Percentiles rank a stretch among this genome's conserved stretches.
These are phyloP conservation scores for Grigorovia transvaalensis DNA, from an alignment of 805 yeast genomes.

Conservation along the genomic window DNA sequence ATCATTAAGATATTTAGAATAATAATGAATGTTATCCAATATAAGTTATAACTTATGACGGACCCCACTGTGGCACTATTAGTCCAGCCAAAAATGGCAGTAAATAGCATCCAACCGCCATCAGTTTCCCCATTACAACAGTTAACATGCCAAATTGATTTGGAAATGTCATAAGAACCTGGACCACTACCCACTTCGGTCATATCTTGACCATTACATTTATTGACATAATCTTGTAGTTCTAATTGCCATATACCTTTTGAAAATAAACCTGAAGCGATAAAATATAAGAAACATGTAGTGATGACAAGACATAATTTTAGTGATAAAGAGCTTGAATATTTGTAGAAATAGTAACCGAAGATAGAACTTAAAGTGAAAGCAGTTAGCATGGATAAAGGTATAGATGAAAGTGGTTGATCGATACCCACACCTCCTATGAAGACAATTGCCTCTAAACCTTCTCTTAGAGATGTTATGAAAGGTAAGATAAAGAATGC, in stretches of 20 bases:
- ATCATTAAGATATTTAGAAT: constrained; percentile 37
- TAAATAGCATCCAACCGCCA: constrained; percentile 84
- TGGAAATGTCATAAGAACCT: constrained; percentile 74
- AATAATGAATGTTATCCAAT: constrained; percentile 47
- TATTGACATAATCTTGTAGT: constrained; percentile 59
- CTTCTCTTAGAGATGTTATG: constrained; percentile 79
- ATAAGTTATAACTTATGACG: constrained; percentile 57
- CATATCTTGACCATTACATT: constrained; percentile 74
- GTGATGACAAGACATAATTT: constrained; percentile 64
- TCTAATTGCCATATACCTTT: constrained; percentile 89
- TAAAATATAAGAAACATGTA: constrained; percentile 71
- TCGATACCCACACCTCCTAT: constrained; percentile 80
- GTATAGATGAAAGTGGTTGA: constrained; percentile 55
- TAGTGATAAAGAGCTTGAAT: constrained; percentile 70
- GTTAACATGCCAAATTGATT: constrained; percentile 87
- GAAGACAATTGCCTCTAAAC: constrained; percentile 84
- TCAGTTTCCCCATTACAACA: constrained; percentile 91
- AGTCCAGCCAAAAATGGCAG: constrained; percentile 89
- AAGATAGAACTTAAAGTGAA: constrained; percentile 47
- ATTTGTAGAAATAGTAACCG: constrained; percentile 59
- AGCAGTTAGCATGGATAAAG: constrained; percentile 54
- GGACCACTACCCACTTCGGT: constrained; percentile 88
- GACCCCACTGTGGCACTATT: constrained; percentile 89
- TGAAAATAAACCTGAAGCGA: constrained; percentile 79
- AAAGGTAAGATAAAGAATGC: constrained; percentile 72